A percentile compares a stretch with the other conserved stretches of the same genome.
These are phyloP conservation scores for Goffeauzyma gilvescens DNA, from an alignment of 768 basidiomycete genomes.

Conservation along the genomic window DNA sequence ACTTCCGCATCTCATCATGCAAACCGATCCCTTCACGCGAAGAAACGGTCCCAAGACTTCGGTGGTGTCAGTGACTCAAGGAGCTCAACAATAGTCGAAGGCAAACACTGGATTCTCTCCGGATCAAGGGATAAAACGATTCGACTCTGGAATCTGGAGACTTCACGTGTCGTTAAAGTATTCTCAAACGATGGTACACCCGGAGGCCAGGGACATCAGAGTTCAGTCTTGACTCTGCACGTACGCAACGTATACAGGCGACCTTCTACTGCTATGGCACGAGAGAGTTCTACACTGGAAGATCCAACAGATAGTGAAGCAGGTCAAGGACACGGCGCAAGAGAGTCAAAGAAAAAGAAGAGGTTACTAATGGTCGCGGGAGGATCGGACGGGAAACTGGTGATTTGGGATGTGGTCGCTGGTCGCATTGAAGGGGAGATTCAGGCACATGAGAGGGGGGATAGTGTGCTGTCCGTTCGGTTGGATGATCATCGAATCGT, in stretches of 20 bases:
- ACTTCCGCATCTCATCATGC: too few relatives aligned
- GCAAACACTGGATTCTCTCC: conserved; percentile 25
- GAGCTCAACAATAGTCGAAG: too few relatives aligned
- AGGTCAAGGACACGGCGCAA: conserved; percentile 6
- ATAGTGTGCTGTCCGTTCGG: conserved; percentile 25
- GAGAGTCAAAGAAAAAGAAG: too few relatives aligned
- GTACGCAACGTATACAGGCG: too few relatives aligned
- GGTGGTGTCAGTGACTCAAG: too few relatives aligned
- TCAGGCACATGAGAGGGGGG: conserved; percentile 15
- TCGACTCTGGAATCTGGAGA: conserved; percentile 21
- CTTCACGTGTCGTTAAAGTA: conserved; percentile 21
- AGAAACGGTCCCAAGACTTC: too few relatives aligned
- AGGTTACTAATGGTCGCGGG: conserved; percentile 27
- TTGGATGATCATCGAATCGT: conserved; percentile 25
- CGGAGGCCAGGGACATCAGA: conserved; percentile 22
- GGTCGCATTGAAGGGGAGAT: conserved; percentile 17
- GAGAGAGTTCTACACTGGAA: background rate
- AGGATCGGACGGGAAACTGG: conserved; percentile 26
- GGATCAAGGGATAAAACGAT: conserved; percentile 27
- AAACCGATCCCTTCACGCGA: too few relatives aligned
- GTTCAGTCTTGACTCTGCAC: conserved; percentile 19
- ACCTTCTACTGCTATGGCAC: too few relatives aligned
- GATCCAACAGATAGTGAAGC: background rate
- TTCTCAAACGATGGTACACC: too few relatives aligned
- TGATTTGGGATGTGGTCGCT: conserved; percentile 25